Percentiles rank a stretch among this genome's conserved stretches.
Conservation (phyloP, 2,329 filamentous ascomycete genomes). For the Microascus cirrosus region DNA sequence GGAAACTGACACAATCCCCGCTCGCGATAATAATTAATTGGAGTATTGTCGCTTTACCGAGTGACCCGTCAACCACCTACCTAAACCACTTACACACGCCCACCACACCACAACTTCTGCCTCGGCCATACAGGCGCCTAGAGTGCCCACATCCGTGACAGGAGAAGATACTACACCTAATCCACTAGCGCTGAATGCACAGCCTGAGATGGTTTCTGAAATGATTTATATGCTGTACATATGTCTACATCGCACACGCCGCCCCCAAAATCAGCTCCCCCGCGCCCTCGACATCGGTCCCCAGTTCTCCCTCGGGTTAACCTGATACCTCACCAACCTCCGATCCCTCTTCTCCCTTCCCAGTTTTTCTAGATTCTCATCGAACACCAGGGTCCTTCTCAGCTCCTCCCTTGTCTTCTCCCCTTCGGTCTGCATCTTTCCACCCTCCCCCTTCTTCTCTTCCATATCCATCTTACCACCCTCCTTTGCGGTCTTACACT, state of each 20-base stretch:
- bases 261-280: conserved; percentile 12
- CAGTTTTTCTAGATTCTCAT: conserved; percentile 65
- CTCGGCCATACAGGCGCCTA: too few species aligned
- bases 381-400: conserved; percentile 56
- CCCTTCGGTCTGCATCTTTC: conserved; percentile 7
- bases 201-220: background rate
- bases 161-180: too few species aligned
- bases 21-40: background rate
- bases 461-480: conserved; percentile 10
- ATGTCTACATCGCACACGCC: background rate
- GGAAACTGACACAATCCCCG: background rate
- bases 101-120: too few species aligned
- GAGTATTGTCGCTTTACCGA: background rate
- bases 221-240: background rate
- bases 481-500: background rate
- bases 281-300: conserved; percentile 62
- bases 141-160: too few species aligned
- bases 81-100: too few species aligned
- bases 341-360: conserved; percentile 58
- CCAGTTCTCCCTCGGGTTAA: conserved; percentile 88
- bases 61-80: background rate
- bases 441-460: conserved; percentile 7
- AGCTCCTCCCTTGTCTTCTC: conserved; percentile 22
- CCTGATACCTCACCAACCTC: conserved; percentile 75
- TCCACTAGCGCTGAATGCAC: too few species aligned